These are phyloP conservation scores for Nicotiana knightiana DNA, from an alignment of 257 asterid genomes.

Conservation along the genomic window DNA sequence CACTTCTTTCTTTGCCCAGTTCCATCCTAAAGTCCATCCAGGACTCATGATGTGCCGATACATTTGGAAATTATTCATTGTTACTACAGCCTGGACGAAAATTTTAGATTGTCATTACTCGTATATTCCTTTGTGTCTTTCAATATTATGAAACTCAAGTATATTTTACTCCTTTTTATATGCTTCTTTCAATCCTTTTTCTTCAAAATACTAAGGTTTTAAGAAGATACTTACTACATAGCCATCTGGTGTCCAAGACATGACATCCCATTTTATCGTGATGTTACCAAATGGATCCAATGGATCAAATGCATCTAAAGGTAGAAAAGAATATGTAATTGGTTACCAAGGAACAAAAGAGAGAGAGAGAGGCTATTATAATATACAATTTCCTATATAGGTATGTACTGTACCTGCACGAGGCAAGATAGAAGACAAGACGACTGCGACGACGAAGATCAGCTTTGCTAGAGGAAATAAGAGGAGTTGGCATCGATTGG, in stretches of 20 bases:
- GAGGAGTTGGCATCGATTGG: background rate
- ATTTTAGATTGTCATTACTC: background rate
- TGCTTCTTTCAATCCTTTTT: no score
- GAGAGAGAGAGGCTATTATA: background rate
- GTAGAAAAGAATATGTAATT: background rate
- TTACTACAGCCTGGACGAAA: slow-evolving; percentile 47
- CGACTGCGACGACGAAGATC: slow-evolving; percentile 23
- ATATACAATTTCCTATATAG: background rate
- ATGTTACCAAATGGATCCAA: slow-evolving; percentile 83
- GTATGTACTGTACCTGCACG: slow-evolving; percentile 29
- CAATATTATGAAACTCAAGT: background rate
- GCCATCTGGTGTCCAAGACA: slow-evolving; percentile 79
- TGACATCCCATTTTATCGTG: slow-evolving; percentile 72
- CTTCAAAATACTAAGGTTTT: background rate
- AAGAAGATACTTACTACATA: slow-evolving; percentile 46
- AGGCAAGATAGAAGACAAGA: slow-evolving; percentile 28
- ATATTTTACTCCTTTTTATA: no score
- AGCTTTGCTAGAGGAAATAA: slow-evolving; percentile 10
- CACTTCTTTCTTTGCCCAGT: slow-evolving; percentile 79
- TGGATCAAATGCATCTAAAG: slow-evolving; percentile 62
- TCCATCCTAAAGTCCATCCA: slow-evolving; percentile 72
- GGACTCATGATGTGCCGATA: slow-evolving; percentile 69
- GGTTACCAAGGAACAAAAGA: background rate
- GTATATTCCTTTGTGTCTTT: background rate
- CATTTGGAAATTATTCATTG: slow-evolving; percentile 71